A percentile compares a stretch with the other conserved stretches of the same genome.
These are phyloP conservation scores for Talaromyces sp. DNA, from an alignment of 2,329 filamentous ascomycete genomes.

Conservation along the genomic window DNA sequence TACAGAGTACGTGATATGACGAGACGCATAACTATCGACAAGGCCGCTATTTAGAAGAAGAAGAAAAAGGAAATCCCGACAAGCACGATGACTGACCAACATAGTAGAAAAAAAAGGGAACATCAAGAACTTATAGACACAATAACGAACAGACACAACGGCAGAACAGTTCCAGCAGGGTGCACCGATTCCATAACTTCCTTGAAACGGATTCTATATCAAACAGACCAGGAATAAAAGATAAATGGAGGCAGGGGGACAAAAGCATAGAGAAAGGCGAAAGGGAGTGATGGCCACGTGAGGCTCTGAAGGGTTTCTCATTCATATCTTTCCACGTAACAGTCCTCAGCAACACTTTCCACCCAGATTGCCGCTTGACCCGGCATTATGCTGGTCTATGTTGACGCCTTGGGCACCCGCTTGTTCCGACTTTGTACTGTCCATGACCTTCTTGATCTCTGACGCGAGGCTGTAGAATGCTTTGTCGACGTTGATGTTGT, in stretches of 20 bases:
- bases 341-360: constrained; percentile 71
- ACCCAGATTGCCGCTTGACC: constrained; percentile 46
- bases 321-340: not conserved
- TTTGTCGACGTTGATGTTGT: constrained; percentile 99
- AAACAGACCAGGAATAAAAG: not conserved
- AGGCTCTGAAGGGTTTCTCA: not conserved
- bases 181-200: constrained; percentile 4
- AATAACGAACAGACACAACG: constrained; percentile 12
- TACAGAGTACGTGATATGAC: constrained; percentile 3
- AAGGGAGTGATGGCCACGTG: not conserved
- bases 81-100: constrained; percentile 10
- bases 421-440: constrained; percentile 75
- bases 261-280: not conserved
- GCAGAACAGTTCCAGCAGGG: constrained; percentile 17
- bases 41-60: not conserved
- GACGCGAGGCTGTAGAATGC: constrained; percentile 92
- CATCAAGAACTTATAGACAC: constrained; percentile 21
- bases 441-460: constrained; percentile 98
- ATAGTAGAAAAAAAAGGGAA: constrained; percentile 12
- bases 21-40: constrained; percentile 1
- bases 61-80: not conserved
- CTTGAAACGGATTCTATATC: constrained; percentile 8
- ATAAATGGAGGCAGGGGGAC: not conserved
- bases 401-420: constrained; percentile 58
- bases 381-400: constrained; percentile 58